Evolutionary conservation across 495 filamentous ascomycete genomes (phyloP), one percentile per base, ranked within the genome.

Genomic region (Choiromyces venosus): DNA sequence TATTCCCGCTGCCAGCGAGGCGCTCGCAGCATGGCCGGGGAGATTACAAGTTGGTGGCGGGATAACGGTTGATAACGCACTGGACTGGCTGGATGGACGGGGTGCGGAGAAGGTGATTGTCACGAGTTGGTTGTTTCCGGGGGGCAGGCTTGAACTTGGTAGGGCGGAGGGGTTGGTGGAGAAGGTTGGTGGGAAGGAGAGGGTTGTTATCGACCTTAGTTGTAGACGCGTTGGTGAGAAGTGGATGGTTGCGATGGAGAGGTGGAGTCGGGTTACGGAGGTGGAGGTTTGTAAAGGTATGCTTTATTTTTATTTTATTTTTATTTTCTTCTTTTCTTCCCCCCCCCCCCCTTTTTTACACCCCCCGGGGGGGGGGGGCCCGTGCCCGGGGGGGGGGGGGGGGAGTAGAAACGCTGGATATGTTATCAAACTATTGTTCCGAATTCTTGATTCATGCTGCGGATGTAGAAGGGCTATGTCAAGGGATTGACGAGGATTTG

Each of bases 371-470:
- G 29, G 29, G 29, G 52, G 4, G 46, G 9, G 69, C n/a, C n/a
- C n/a, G n/a, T n/a, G n/a, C n/a, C n/a, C n/a, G n/a, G 65, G n/a
- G 71, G 29, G 29, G 29, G 29, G 52, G 4, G 46, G 9, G 69
- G 18, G 36, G 65, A 29, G 38, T 74, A 96, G 93, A 90, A 82
- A 91, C 90, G 3, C 96, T 99, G 69, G 86, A 86, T 25, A 81
- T 88, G 18, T 85, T 98, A 12, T 93, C 97, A 79, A 91, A 90
- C 16, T 94, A 93, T 82, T 97, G 95, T 84, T 92, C 91, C 61
- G 96, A 99, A 79, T 98, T 99, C 82, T 85, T 99, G 67, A 92
- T 99, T 78, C 96, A 99, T 79, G 95, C 95, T n/a, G 95, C 96
- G n/a, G 95, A 99, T 81, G 93, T 94, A 70, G 95, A 98, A 81